Conservation (phyloP, 352 stramenopile species). For the Phytophthora idaei region DNA sequence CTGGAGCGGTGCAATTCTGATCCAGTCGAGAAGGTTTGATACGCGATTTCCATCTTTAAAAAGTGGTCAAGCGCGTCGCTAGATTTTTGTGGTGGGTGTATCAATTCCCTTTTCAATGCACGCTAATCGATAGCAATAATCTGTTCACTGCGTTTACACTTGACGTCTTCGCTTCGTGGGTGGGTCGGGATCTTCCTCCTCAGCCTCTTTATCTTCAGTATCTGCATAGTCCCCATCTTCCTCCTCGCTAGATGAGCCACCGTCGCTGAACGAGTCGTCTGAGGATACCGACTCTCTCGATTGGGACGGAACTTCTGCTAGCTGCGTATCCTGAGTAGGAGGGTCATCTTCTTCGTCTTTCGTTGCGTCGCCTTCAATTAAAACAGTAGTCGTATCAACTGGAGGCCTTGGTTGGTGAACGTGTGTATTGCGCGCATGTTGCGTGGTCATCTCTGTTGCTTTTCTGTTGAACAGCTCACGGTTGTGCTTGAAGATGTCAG, state of each 20-base stretch:
- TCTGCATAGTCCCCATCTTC: conserved; percentile 17
- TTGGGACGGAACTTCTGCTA: conserved; percentile 16
- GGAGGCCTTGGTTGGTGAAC: conserved; percentile 6
- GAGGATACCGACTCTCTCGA: conserved; percentile 24
- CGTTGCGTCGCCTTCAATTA: not conserved
- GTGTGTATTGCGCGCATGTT: conserved; percentile 46
- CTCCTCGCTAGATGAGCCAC: conserved; percentile 48
- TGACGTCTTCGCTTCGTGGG: conserved; percentile 40
- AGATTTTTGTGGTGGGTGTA: too few species aligned
- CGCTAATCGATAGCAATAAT: not conserved
- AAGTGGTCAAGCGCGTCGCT: too few species aligned
- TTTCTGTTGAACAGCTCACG: conserved; percentile 72
- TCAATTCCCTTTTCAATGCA: too few species aligned
- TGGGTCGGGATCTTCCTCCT: not conserved
- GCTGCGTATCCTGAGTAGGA: conserved; percentile 26
- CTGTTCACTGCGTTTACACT: conserved; percentile 6
- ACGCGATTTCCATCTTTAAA: not conserved
- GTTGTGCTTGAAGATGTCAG: conserved; percentile 82
- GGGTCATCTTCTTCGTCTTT: conserved; percentile 10
- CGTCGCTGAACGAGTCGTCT: conserved; percentile 56
- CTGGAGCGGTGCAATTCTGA: not conserved
- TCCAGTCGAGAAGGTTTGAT: not conserved
- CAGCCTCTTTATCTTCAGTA: not conserved
- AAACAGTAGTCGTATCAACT: conserved; percentile 1
- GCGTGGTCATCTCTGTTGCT: conserved; percentile 61